Conservation (phyloP, 2,329 filamentous ascomycete genomes). For the Nigrospora osmanthi region DNA sequence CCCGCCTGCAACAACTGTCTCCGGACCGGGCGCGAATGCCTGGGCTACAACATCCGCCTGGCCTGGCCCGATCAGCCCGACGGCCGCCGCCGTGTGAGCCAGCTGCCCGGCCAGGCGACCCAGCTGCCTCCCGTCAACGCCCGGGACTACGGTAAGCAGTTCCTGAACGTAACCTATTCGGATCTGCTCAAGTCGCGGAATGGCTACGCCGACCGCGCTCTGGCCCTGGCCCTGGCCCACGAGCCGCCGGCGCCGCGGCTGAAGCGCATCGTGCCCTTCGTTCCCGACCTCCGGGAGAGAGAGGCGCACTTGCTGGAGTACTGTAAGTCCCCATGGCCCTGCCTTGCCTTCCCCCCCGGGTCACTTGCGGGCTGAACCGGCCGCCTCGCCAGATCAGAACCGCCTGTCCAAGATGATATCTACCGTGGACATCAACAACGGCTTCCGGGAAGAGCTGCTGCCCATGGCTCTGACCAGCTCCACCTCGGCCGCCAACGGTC, state of each 20-base stretch:
- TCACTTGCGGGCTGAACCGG: conserved; percentile 1
- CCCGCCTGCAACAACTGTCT: conserved; percentile 36
- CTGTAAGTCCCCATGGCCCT: conserved; percentile 12
- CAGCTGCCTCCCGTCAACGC: conserved; percentile 16
- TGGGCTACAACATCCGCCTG: conserved; percentile 36
- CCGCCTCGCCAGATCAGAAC: conserved; percentile 23
- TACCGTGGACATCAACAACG: conserved; percentile 36
- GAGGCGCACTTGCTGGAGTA: conserved; percentile 22
- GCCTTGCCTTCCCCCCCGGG: too few species aligned
- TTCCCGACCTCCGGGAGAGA: conserved; percentile 17
- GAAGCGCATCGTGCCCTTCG: conserved; percentile 15
- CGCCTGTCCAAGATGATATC: conserved; percentile 36
- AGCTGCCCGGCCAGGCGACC: conserved; percentile 21
- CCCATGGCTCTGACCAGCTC: conserved; percentile 33
- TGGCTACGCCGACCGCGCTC: conserved; percentile 16
- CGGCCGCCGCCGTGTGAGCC: conserved; percentile 26
- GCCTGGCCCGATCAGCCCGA: conserved; percentile 39
- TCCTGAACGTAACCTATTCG: conserved; percentile 29
- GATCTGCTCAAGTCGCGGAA: conserved; percentile 25
- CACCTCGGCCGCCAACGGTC: conserved; percentile 25
- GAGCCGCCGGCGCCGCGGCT: conserved; percentile 15
- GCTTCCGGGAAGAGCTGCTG: conserved; percentile 35
- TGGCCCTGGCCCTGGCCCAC: conserved; percentile 10
- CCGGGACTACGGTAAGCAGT: conserved; percentile 24
- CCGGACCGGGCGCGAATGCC: conserved; percentile 30